Conservation (phyloP, 1,139 yeast genomes). For the Geotrichum siamense region DNA sequence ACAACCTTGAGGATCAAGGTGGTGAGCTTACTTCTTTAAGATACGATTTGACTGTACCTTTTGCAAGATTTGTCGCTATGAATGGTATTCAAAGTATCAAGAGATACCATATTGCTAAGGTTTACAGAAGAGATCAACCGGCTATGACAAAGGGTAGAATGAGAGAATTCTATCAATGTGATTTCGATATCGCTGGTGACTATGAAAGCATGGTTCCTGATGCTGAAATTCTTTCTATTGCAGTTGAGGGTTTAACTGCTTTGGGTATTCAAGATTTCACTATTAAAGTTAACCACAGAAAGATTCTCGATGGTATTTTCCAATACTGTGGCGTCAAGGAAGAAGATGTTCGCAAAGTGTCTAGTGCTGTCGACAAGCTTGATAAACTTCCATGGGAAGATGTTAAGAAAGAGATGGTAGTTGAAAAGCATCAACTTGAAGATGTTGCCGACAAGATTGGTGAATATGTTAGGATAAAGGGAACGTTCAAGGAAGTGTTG, state of each 20-base stretch:
- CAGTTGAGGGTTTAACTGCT: conserved; percentile 75
- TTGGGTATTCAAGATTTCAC: conserved; percentile 85
- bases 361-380: conserved; percentile 92
- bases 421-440: conserved; percentile 81
- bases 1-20: conserved; percentile 95
- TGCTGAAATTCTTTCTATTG: conserved; percentile 72
- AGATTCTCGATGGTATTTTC: conserved; percentile 91
- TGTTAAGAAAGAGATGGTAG: conserved; percentile 85
- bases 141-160: conserved; percentile 99
- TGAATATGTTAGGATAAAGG: conserved; percentile 78
- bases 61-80: conserved; percentile 94
- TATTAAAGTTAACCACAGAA: conserved; percentile 88
- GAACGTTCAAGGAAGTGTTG: conserved; percentile 64
- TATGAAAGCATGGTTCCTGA: conserved; percentile 96
- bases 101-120: conserved; percentile 95
- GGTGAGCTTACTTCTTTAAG: conserved; percentile 93
- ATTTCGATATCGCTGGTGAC: conserved; percentile 88
- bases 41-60: conserved; percentile 95
- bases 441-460: conserved; percentile 92
- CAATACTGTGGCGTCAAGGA: conserved; percentile 90
- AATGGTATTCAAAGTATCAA: conserved; percentile 84
- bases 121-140: conserved; percentile 96
- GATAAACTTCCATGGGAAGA: conserved; percentile 95
- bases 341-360: conserved; percentile 86
- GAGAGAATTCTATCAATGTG: conserved; percentile 99